These are phyloP conservation scores for Alternaria arborescens DNA, from an alignment of 2,329 filamentous ascomycete species.

Conservation along the genomic window DNA sequence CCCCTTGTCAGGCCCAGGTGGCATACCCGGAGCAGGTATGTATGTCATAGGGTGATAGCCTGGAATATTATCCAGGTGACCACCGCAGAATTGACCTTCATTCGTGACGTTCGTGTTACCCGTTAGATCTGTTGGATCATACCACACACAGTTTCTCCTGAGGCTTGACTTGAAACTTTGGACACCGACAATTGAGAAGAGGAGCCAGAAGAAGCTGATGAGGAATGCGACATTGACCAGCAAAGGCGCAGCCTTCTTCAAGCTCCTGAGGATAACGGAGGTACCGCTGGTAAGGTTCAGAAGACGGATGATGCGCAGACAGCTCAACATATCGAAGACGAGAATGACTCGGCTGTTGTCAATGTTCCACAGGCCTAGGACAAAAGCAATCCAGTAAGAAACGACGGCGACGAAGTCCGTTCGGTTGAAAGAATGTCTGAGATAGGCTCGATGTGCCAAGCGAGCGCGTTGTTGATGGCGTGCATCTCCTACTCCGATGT, in stretches of 20 bases:
- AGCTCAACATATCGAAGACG: slow-evolving; percentile 96
- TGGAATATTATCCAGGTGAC: slow-evolving; percentile 69
- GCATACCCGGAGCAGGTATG: slow-evolving; percentile 62
- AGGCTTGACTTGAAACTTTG: slow-evolving; percentile 80
- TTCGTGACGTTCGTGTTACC: slow-evolving; percentile 63
- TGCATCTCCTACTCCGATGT: slow-evolving; percentile 65
- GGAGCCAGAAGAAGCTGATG: slow-evolving; percentile 95
- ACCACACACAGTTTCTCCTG: slow-evolving; percentile 58
- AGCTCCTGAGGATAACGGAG: slow-evolving; percentile 88
- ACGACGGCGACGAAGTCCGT: slow-evolving; percentile 93
- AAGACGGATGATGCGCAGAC: slow-evolving; percentile 89
- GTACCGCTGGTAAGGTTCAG: slow-evolving; percentile 92
- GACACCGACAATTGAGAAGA: slow-evolving; percentile 96
- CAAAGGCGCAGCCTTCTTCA: slow-evolving; percentile 93
- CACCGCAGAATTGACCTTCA: slow-evolving; percentile 81
- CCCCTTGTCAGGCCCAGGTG: slow-evolving; percentile 50
- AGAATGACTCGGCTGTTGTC: slow-evolving; percentile 78
- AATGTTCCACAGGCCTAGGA: slow-evolving; percentile 72
- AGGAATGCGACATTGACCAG: slow-evolving; percentile 93
- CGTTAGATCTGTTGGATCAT: slow-evolving; percentile 56
- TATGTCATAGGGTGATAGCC: slow-evolving; percentile 66
- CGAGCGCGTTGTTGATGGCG: slow-evolving; percentile 83
- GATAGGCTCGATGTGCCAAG: slow-evolving; percentile 87
- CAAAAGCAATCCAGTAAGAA: slow-evolving; percentile 93
- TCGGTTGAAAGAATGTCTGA: slow-evolving; percentile 94